These are phyloP conservation scores for Sugiyamaella sp. DNA, from an alignment of 1,139 yeast species.

Conservation along the genomic window DNA sequence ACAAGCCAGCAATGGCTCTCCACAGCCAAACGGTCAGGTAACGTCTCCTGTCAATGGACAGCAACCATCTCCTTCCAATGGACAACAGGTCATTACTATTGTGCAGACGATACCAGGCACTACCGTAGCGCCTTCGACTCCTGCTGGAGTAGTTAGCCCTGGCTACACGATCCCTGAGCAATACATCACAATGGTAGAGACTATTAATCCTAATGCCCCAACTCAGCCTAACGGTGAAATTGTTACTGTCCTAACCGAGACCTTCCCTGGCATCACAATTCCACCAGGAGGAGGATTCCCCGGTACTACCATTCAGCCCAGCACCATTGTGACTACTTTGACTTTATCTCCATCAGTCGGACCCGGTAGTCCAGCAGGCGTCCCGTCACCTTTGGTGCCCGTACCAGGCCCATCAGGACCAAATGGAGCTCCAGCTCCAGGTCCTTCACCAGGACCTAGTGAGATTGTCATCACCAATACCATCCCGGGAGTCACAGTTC, in stretches of 20 bases:
- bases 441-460: neutral
- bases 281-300: slow-evolving; percentile 24
- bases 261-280: slow-evolving; percentile 25
- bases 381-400: neutral
- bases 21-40: neutral
- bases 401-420: neutral
- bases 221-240: slow-evolving; percentile 1
- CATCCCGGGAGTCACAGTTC: slow-evolving; percentile 27
- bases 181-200: slow-evolving; percentile 19
- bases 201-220: slow-evolving; percentile 12
- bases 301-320: slow-evolving; percentile 27
- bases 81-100: slow-evolving; percentile 16
- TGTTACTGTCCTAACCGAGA: slow-evolving; percentile 12
- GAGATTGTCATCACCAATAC: slow-evolving; percentile 19
- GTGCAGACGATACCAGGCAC: slow-evolving; percentile 21
- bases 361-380: slow-evolving; percentile 1
- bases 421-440: slow-evolving; percentile 4
- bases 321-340: slow-evolving; percentile 22
- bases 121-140: slow-evolving; percentile 24
- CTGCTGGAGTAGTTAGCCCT: slow-evolving; percentile 25
- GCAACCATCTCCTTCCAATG: neutral
- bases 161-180: slow-evolving; percentile 25
- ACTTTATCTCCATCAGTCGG: slow-evolving; percentile 10
- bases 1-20: neutral
- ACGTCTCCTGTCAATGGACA: slow-evolving; percentile 1